A percentile compares a stretch with the other conserved stretches of the same genome.
Conservation (phyloP, 1,284 basidiomycete genomes). For the Abortiporus biennis region DNA sequence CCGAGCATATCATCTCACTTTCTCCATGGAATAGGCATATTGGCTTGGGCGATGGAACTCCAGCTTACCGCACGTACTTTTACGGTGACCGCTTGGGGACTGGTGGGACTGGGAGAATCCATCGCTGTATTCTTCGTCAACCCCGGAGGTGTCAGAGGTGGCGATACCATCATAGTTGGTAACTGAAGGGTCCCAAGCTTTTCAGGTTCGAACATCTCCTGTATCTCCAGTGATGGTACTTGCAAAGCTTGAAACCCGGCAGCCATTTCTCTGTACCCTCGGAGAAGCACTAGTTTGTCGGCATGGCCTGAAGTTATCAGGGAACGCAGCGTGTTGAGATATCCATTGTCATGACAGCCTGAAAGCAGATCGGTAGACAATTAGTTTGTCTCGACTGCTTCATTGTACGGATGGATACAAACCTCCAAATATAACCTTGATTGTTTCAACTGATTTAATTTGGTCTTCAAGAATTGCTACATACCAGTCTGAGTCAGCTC, state of each 20-base stretch:
- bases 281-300: slow-evolving; percentile 61
- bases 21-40: no score
- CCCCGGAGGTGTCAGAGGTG: no score
- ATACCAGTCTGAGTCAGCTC: not conserved
- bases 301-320: slow-evolving; percentile 59
- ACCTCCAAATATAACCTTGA: slow-evolving; percentile 61
- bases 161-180: no score
- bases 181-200: slow-evolving; percentile 38
- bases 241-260: slow-evolving; percentile 49
- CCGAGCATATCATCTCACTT: no score
- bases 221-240: slow-evolving; percentile 48
- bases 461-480: slow-evolving; percentile 55
- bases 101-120: no score
- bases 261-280: slow-evolving; percentile 57
- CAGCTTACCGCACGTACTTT: no score
- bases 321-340: slow-evolving; percentile 55
- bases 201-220: slow-evolving; percentile 55
- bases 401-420: not conserved
- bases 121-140: no score
- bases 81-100: no score
- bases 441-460: slow-evolving; percentile 52
- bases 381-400: slow-evolving; percentile 5
- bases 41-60: no score
- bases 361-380: slow-evolving; percentile 1
- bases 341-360: slow-evolving; percentile 74